Evolutionary conservation across 2,329 filamentous ascomycete species (phyloP), one percentile per base, ranked within the genome.

Genomic region (Fusarium compactum): DNA sequence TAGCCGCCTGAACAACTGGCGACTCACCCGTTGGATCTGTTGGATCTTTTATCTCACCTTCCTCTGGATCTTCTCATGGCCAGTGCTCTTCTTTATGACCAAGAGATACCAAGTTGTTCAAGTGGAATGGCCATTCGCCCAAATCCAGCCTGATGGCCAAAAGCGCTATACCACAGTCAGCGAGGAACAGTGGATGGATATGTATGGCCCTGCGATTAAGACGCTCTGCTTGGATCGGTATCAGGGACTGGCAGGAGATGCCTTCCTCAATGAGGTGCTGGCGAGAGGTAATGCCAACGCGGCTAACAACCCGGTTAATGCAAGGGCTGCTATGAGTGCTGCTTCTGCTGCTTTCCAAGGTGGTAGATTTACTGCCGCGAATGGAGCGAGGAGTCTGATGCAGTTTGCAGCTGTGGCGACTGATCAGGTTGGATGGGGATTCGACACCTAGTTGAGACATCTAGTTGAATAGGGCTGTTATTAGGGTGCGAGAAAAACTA

Each of bases 61-160:
- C 8, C 46, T 74, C 1, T 73, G 71, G 71, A 73, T 73, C 25
- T 68, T 73, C n/a, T 58, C 71, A 4, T 73, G 71, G 71, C 71
- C 71, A 14, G 7, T 70, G 1, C 56, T 73, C 0, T 72, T 73
- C 27, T 70, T 73, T 18, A 47, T 48, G 8, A 73, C 71, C 0
- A 73, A 72, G 53, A n/a, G 53, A 2, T 73, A 72, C 10, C 59
- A 62, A 16, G 69, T 73, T 14, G 69, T 73, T 6, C 38, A 50
- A 2, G 62, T 61, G 0, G 29, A 70, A 45, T 73, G 71, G 71
- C 62, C 71, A 20, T 73, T 74, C 25, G 61, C 71, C 2, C 22
- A 47, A 10, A 6, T 32, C 11, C 3, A 22, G 50, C 4, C 65
- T 45, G 6, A 34, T 6, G 71, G 71, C 2, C 32, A 25, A n/a